Percentiles rank a stretch among this genome's conserved stretches.
phyloP scores from a whole-genome alignment of 805 yeast genomes.

The Hanseniaspora nectarophila region DNA sequence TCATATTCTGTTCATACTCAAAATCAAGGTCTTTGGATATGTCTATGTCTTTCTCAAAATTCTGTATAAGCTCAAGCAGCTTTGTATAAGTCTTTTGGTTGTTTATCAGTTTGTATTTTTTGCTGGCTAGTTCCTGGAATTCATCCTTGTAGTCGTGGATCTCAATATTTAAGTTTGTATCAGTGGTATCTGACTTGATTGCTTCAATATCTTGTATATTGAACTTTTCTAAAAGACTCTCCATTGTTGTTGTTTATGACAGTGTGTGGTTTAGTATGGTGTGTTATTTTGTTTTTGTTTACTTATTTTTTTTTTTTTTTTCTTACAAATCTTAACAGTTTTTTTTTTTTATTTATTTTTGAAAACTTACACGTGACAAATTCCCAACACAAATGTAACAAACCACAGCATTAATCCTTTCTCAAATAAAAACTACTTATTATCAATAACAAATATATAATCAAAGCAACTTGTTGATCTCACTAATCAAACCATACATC shows the following conservation, averaged over 20 bases:
- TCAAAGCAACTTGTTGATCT: slow-evolving; percentile 25
- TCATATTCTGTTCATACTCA: slow-evolving; percentile 6
- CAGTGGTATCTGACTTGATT: neutral
- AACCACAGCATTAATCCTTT: too few relatives aligned
- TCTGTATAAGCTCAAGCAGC: neutral
- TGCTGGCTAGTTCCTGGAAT: neutral
- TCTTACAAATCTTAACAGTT: too few relatives aligned
- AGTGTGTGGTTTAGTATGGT: neutral
- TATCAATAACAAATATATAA: too few relatives aligned
- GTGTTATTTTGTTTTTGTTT: too few relatives aligned
- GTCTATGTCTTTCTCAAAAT: neutral
- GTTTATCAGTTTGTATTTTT: neutral
- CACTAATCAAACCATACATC: slow-evolving; percentile 69
- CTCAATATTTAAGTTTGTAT: neutral
- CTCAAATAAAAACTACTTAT: too few relatives aligned
- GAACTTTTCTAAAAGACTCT: neutral
- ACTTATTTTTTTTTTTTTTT: too few relatives aligned
- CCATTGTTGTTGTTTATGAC: neutral
- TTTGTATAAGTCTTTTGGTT: neutral
- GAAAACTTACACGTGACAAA: too few relatives aligned
- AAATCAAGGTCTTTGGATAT: slow-evolving; percentile 16
- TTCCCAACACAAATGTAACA: too few relatives aligned
- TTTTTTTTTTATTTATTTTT: neutral
- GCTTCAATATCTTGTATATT: neutral
- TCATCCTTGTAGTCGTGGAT: neutral